phyloP scores from a whole-genome alignment of 2,329 filamentous ascomycete genomes.

The Fusarium liriodendri region DNA sequence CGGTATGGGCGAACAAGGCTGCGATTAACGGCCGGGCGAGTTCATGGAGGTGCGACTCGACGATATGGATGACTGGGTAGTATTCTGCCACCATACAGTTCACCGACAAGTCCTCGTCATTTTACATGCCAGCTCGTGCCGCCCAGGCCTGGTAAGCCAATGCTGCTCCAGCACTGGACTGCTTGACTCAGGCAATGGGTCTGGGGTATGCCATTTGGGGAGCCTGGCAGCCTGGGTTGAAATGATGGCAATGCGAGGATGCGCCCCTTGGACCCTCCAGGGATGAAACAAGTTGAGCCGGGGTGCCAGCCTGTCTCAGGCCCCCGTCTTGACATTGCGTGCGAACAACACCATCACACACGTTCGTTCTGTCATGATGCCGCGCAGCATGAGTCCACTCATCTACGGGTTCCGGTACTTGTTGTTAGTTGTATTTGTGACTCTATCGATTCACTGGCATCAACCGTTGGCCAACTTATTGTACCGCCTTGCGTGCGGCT shows the following conservation, averaged over 20 bases:
- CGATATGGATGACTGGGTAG: background rate
- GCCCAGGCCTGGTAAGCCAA: slow-evolving; percentile 4
- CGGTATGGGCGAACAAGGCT: background rate
- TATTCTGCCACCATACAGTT: slow-evolving; percentile 4
- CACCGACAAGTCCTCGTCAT: slow-evolving; percentile 30
- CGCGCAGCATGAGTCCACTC: background rate
- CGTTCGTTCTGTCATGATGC: background rate
- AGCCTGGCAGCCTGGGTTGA: slow-evolving; percentile 1
- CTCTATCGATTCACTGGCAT: background rate
- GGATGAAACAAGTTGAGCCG: slow-evolving; percentile 37
- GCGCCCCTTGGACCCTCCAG: slow-evolving; percentile 17
- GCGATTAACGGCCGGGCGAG: background rate
- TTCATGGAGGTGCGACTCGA: background rate
- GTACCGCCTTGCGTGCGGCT: background rate
- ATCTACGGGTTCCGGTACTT: background rate
- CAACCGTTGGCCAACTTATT: background rate
- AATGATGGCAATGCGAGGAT: slow-evolving; percentile 27
- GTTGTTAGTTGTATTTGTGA: background rate
- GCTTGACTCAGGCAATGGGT: slow-evolving; percentile 35
- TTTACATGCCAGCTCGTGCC: slow-evolving; percentile 28
- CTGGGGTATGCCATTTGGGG: slow-evolving; percentile 37
- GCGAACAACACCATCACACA: background rate
- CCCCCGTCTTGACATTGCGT: background rate
- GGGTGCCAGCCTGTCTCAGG: slow-evolving; percentile 23
- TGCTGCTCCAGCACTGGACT: slow-evolving; percentile 10